Base-by-base conservation (phyloP, 345 rosid species). In the Salix dunnii region DNA sequence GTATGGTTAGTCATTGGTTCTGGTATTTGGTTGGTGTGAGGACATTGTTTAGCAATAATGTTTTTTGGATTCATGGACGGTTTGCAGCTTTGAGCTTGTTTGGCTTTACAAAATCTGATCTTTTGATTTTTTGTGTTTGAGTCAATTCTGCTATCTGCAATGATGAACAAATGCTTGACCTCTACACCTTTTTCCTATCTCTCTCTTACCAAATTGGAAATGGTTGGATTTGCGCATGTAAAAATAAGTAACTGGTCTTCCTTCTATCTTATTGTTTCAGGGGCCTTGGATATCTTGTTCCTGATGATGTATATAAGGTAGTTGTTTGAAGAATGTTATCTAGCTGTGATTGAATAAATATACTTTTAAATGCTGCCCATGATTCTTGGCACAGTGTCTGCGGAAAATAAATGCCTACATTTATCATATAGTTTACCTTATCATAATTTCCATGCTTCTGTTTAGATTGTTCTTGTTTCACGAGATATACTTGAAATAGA, bases 301-400 rank as follows among this genome's bases (percentile, higher is more conserved):
- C 84, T 20, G 89, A 88, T 77, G 92, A 89, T 74, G 91, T 80
- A 2, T 75, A 83, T 13, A 79, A 88, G 95, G 95, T 91, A 78
- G 43, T 38, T 68, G 77, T 63, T 55, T 25, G 33, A 30, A 63
- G 30, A 31, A 48, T 61, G 62, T 66, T 42, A 11, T 64, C 33
- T 12, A 0, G 28, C 6, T 63, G 67, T 20, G 38, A 60, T 64
- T 68, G 69, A 68, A 63, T 30, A 36, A 40, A 40, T 79, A 33
- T 62, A 48, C 27, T 64, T 68, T 3, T 70, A 35, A 42, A 75
- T 75, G 74, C 20, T 46, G 28, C 33, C 21, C 23, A 14, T 69
- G 35, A 40, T 71, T 63, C 12, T 10, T 46, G 38, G 40, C 28
- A 16, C 6, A 71, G 33, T 63, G 1, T 66, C 27, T 14, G 13